Evolutionary conservation across 2,329 filamentous ascomycete genomes (phyloP), one percentile per base, ranked within the genome.

Genomic region (Cercospora sp.): DNA sequence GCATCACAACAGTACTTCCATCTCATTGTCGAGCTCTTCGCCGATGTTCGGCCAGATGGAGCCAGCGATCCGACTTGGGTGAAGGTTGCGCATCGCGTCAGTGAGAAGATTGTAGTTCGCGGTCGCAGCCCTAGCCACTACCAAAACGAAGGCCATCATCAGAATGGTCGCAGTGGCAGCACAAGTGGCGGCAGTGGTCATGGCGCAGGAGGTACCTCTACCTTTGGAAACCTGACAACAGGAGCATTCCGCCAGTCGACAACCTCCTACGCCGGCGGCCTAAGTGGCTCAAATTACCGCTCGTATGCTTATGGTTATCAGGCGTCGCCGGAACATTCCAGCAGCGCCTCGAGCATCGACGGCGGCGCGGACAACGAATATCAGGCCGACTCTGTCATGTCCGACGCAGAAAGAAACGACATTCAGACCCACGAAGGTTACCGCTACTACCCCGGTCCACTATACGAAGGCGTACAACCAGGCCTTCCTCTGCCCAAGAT

Each of bases 1-100:
- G 93, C 93, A 1, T 92, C 93, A 18, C 93, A 97, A 77, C 94
- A 97, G 74, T 97, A 93, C 79, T 97, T 96, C 76, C 92, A 95
- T 74, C 85, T 97, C n/a, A 87, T 96, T 57, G 90, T 97, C 3
- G 93, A 97, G 77, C 87, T 96, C 1, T 92, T 88, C 79, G 92
- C 87, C 7, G 89, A 94, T 71, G 82, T 92, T 7, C 85, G 87
- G 2, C 76, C 79, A 34, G 82, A 77, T 4, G 75, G 77, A 24
- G 77, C 74, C 66, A 67, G 77, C 72, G 78, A 82, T 18, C 85
- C 87, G 0, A 84, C 86, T 34, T 93, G 86, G 81, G 82, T 93
- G 74, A 90, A 90, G 76, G 84, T 95, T 62, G 91, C 91, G 3
- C 87, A 88, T 66, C 86, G 87, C 59, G 88, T 91, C 75, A 94